Conservation (phyloP, 495 filamentous ascomycete genomes). For the Lepraria neglecta region DNA sequence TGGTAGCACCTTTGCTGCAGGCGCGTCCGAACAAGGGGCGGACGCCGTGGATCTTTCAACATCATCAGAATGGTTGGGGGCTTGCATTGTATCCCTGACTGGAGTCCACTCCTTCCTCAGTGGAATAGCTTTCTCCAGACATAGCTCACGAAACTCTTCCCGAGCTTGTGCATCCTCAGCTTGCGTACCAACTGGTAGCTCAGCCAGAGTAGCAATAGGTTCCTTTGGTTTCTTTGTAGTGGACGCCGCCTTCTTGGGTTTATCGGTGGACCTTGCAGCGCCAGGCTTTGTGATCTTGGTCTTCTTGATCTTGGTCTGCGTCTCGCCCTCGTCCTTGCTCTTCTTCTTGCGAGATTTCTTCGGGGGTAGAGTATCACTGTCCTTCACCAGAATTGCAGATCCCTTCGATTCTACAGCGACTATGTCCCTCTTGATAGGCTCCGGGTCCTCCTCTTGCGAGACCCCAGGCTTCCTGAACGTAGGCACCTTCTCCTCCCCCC, state of each 20-base stretch:
- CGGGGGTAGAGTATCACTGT: background rate
- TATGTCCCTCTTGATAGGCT: background rate
- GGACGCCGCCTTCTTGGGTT: constrained; percentile 7
- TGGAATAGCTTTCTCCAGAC: constrained; percentile 43
- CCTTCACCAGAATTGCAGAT: background rate
- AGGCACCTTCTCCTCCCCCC: background rate
- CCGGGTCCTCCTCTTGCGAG: background rate
- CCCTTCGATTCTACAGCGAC: background rate
- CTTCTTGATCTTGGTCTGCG: constrained; percentile 26
- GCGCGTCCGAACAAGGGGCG: constrained; percentile 7
- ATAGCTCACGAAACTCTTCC: constrained; percentile 20
- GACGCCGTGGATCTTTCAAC: constrained; percentile 22
- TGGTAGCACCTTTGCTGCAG: constrained; percentile 26
- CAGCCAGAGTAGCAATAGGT: background rate
- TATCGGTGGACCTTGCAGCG: background rate
- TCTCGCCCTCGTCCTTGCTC: background rate
- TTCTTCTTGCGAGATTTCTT: constrained; percentile 23
- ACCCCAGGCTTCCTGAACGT: constrained; percentile 1
- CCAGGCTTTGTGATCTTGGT: constrained; percentile 24
- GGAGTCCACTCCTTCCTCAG: constrained; percentile 57
- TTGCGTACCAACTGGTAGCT: constrained; percentile 22
- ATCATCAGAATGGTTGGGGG: constrained; percentile 19
- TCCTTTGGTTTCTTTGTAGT: constrained; percentile 7
- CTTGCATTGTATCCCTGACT: constrained; percentile 27
- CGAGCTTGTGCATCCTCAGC: constrained; percentile 11